These are phyloP conservation scores for Thuidium tamariscinum DNA, from an alignment of 225 moss, liverwort and hornwort genomes.

Conservation along the genomic window DNA sequence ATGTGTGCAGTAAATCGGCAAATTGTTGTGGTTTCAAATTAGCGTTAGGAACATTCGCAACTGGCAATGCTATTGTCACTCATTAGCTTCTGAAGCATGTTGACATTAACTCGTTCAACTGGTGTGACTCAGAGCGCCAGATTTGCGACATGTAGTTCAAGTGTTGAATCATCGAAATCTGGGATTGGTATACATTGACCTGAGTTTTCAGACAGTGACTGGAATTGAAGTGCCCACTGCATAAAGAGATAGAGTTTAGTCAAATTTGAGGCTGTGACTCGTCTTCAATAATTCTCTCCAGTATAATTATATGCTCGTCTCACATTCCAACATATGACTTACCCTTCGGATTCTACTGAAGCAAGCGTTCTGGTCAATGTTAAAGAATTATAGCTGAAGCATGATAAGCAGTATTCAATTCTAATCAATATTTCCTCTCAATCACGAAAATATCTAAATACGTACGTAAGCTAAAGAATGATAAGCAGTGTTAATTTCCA, in stretches of 20 bases:
- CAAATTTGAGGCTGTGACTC: no score
- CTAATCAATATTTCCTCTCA: background rate
- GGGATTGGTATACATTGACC: no score
- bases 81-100: background rate
- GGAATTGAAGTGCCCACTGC: no score
- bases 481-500: background rate
- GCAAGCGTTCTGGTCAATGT: background rate
- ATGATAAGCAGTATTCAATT: background rate
- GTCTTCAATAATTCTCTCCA: background rate
- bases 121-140: no score
- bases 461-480: no score
- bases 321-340: background rate
- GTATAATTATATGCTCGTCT: background rate
- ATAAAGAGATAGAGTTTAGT: no score
- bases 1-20: no score
- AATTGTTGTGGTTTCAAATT: background rate
- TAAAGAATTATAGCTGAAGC: no score
- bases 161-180: no score
- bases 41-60: background rate
- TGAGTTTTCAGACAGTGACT: no score
- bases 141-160: no score
- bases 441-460: background rate
- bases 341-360: background rate
- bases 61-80: background rate
- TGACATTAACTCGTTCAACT: background rate